Conservation (phyloP, 2,329 filamentous ascomycete species). For the Tothia fuscella region DNA sequence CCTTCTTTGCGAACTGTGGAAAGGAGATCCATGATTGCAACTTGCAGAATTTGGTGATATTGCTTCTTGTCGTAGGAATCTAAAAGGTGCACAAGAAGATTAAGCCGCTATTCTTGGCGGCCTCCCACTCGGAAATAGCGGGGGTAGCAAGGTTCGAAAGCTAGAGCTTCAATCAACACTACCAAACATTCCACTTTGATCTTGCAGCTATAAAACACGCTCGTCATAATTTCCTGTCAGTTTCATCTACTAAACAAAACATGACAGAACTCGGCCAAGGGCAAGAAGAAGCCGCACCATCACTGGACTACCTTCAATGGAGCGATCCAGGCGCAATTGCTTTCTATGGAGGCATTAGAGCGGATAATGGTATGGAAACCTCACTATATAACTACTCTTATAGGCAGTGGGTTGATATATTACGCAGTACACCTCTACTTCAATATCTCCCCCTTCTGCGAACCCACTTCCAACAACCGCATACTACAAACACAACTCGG, state of each 20-base stretch:
- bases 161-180: too few species aligned
- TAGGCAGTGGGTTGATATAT: too few species aligned
- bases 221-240: not conserved
- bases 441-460: conserved; percentile 51
- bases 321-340: conserved; percentile 1
- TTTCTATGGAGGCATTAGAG: too few species aligned
- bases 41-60: not conserved
- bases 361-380: too few species aligned
- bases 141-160: too few species aligned
- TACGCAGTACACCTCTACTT: conserved; percentile 48
- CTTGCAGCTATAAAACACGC: not conserved
- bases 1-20: conserved; percentile 86
- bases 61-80: not conserved
- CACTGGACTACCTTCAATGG: not conserved
- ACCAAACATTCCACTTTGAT: not conserved
- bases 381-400: too few species aligned
- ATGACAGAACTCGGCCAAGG: too few species aligned
- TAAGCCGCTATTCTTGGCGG: too few species aligned
- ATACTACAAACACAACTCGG: conserved; percentile 40
- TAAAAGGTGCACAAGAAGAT: not conserved
- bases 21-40: conserved; percentile 69
- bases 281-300: too few species aligned
- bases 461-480: conserved; percentile 43
- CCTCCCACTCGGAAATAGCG: too few species aligned
- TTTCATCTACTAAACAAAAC: too few species aligned